A percentile compares a stretch with the other conserved stretches of the same genome.
These are phyloP conservation scores for Scenedesmus sp. DNA, from an alignment of 163 green algal genomes.

Conservation along the genomic window DNA sequence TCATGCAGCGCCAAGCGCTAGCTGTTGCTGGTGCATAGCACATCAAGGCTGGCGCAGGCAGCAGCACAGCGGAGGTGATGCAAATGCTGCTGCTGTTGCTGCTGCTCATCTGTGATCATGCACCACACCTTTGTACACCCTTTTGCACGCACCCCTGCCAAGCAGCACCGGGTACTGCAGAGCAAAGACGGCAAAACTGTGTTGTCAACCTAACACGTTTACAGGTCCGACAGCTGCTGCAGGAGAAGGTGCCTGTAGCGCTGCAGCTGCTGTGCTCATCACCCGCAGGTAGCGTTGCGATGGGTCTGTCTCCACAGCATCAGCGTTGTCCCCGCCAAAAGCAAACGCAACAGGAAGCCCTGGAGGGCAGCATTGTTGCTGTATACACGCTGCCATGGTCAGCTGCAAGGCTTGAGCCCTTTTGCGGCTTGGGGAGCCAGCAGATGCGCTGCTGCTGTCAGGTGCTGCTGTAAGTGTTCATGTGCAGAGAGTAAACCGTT, in stretches of 20 bases:
- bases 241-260: not conserved
- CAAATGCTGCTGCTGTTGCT: not conserved
- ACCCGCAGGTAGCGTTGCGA: slow-evolving; percentile 39
- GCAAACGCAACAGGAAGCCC: not conserved
- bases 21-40: not conserved
- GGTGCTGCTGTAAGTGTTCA: not conserved
- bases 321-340: not conserved
- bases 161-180: slow-evolving; percentile 82
- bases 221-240: not conserved
- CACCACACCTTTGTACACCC: slow-evolving; percentile 85
- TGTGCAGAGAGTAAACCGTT: not conserved
- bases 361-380: not conserved
- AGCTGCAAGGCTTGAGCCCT: not conserved
- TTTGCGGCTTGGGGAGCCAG: not conserved
- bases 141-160: slow-evolving; percentile 93
- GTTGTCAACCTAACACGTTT: not conserved
- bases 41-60: not conserved
- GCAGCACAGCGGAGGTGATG: not conserved
- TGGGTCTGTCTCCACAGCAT: slow-evolving; percentile 45
- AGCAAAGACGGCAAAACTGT: no score
- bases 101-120: no score
- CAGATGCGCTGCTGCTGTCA: not conserved
- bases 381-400: not conserved
- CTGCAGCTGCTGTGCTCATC: not conserved
- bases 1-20: not conserved